Evolutionary conservation across 2,329 filamentous ascomycete species (phyloP).

Genomic region (Metarhizium album): DNA sequence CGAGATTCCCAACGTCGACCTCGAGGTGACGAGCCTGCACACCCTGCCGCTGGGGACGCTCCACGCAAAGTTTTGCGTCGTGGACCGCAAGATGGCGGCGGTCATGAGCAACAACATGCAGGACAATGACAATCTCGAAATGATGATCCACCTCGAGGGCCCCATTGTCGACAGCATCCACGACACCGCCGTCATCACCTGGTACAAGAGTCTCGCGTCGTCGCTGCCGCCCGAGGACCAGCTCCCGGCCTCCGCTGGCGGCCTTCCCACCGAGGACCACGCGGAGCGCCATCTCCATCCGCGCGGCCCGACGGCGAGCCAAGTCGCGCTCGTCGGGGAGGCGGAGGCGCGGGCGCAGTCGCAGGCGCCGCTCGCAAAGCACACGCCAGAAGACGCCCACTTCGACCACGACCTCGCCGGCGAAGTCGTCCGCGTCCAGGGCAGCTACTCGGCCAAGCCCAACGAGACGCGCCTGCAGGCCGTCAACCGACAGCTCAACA

Average conservation of each 20-base stretch:
- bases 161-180: constrained; percentile 67
- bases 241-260: neutral
- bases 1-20: constrained; percentile 60
- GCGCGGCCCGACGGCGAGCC: neutral
- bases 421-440: constrained; percentile 53
- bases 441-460: constrained; percentile 36
- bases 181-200: constrained; percentile 62
- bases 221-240: constrained; percentile 6
- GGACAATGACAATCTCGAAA: constrained; percentile 71
- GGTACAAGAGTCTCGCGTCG: constrained; percentile 45
- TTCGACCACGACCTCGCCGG: constrained; percentile 51
- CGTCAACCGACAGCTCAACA: constrained; percentile 56
- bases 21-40: constrained; percentile 66
- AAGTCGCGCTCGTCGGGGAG: neutral
- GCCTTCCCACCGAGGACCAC: neutral
- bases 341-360: neutral
- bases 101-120: constrained; percentile 71
- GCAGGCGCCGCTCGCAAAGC: constrained; percentile 33
- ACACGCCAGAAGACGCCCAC: constrained; percentile 47
- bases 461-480: constrained; percentile 46
- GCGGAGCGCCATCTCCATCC: constrained; percentile 1
- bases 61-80: constrained; percentile 67
- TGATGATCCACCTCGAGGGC: constrained; percentile 68
- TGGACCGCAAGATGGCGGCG: constrained; percentile 60
- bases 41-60: constrained; percentile 61